Evolutionary conservation across 2,329 filamentous ascomycete genomes (phyloP), one percentile per base, ranked within the genome.

Genomic region (Cyphellophora attinorum): DNA sequence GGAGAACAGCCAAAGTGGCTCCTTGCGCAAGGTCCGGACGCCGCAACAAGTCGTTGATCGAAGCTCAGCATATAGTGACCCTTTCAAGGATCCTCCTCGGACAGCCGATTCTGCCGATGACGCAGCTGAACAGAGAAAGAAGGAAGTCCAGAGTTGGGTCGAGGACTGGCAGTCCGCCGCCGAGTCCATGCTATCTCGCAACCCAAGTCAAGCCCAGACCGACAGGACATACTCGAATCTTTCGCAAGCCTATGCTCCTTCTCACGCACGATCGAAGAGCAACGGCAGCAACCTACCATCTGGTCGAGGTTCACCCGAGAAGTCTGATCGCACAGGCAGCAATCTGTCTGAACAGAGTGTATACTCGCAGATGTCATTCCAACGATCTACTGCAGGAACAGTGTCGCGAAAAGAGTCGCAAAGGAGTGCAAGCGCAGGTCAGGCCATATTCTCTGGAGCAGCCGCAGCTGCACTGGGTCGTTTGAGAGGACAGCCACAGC

Each of bases 271-370:
- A 8, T 10, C 8, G n/a, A 25, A 25, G 8, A 25, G 21, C n/a
- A 19, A n/a, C 10, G 15, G 16, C 12, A 34, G 25, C n/a, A 34
- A 35, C 19, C 35, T 39, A 13, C 27, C 17, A 8, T 35, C 38
- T 5, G 39, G 46, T 27, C 41, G 44, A 14, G 41, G 44, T 3
- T 49, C 44, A 5, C 59, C 2, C 63, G 61, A 30, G 62, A 66
- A 51, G 35, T 68, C 72, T 23, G 63, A 63, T 4, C 62, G 72
- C 17, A 75, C 71, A 4, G 70, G 60, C 18, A 76, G 71, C 47
- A 73, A 69, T 46, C 51, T 76, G 2, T 76, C 72, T 1, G 74
- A 78, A 35, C 64, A 64, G 10, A 69, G 48, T 34, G 38, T 44
- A n/a, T 17, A 27, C 14, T 48, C 39, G 21, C 35, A 12, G 13